Evolutionary conservation across 352 stramenopile species (phyloP).

Genomic region (Globisporangium paddicum): DNA sequence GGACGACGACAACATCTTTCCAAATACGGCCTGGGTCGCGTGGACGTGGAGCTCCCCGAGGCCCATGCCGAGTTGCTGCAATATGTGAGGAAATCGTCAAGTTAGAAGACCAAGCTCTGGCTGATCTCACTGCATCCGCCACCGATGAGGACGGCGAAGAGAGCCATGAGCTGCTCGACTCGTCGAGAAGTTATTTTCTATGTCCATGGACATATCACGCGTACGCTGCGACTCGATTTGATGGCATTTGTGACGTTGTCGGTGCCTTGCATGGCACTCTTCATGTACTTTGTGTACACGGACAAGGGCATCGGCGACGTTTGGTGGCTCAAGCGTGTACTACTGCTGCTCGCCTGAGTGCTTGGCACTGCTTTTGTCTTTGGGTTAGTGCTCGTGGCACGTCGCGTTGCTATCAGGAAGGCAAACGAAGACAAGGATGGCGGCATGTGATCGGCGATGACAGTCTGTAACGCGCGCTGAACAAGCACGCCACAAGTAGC

Average conservation of each 20-base stretch:
- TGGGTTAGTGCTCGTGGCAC: constrained; percentile 16
- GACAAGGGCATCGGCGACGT: constrained; percentile 12
- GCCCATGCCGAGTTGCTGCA: constrained; percentile 38
- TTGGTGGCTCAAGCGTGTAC: constrained; percentile 35
- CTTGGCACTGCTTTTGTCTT: constrained; percentile 27
- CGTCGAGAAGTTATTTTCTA: constrained; percentile 31
- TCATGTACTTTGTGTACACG: constrained; percentile 29
- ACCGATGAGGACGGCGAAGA: constrained; percentile 34
- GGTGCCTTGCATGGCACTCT: constrained; percentile 24
- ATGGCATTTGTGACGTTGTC: constrained; percentile 27
- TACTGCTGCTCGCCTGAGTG: constrained; percentile 24
- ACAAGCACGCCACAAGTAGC: too few species aligned
- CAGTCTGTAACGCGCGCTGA: too few species aligned
- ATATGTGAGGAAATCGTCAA: constrained; percentile 29
- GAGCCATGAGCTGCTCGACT: constrained; percentile 13
- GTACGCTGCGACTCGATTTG: constrained; percentile 32
- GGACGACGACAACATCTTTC: constrained; percentile 20
- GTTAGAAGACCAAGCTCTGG: constrained; percentile 47
- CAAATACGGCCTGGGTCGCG: constrained; percentile 41
- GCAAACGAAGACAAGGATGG: constrained; percentile 11
- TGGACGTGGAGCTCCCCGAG: constrained; percentile 50
- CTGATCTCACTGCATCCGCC: constrained; percentile 30
- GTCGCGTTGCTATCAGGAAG: constrained; percentile 9
- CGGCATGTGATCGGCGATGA: constrained; percentile 24
- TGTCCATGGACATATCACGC: constrained; percentile 20